phyloP scores from a whole-genome alignment of 208 protist genomes.

The Trypanosoma boissoni region DNA sequence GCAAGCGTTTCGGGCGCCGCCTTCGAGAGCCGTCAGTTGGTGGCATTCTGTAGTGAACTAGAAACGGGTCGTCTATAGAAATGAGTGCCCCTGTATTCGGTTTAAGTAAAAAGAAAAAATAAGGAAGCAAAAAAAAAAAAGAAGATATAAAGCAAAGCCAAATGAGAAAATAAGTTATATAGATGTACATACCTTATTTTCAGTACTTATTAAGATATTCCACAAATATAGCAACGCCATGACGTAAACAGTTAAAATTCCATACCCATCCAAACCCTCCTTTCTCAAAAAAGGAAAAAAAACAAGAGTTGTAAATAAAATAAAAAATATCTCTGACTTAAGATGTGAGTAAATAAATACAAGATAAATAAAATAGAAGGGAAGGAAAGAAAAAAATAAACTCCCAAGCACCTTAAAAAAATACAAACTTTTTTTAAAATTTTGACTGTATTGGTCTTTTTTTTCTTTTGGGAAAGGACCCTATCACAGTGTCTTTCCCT shows the following conservation, averaged over 20 bases:
- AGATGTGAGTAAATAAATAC: no score
- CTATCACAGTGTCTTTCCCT: background rate
- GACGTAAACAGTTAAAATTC: background rate
- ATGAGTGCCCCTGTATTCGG: background rate
- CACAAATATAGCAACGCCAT: background rate
- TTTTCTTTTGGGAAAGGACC: no score
- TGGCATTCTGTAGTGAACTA: constrained; percentile 4
- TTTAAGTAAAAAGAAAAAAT: constrained; percentile 1
- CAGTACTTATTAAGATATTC: background rate
- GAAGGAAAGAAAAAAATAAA: constrained; percentile 14
- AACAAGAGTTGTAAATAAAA: constrained; percentile 20
- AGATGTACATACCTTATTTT: background rate
- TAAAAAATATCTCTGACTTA: no score
- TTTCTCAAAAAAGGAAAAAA: background rate
- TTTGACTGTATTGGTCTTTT: no score
- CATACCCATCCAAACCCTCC: background rate
- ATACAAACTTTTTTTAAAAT: background rate
- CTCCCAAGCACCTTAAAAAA: background rate
- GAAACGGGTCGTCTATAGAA: constrained; percentile 1
- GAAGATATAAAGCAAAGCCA: background rate
- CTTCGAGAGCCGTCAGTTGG: constrained; percentile 1
- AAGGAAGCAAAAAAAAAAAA: constrained; percentile 8
- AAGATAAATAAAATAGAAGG: constrained; percentile 16
- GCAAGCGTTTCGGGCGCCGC: constrained; percentile 23
- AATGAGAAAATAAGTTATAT: constrained; percentile 15